Base-by-base conservation (phyloP, 2,329 filamentous ascomycete species). In the Diaporthe longicolla region DNA sequence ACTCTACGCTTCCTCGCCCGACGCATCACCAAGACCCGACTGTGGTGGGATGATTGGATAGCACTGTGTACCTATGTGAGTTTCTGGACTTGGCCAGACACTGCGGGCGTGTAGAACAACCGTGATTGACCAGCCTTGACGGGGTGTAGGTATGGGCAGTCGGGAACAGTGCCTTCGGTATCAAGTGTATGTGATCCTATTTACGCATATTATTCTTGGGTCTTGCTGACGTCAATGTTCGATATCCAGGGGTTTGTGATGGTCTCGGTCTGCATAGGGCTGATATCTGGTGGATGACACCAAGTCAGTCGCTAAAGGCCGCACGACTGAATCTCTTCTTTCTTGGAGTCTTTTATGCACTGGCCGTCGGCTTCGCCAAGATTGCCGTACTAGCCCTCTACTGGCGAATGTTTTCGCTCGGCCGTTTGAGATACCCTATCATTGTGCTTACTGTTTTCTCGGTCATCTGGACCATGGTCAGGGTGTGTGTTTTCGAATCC, bases 281-380 rank as follows among this genome's bases (percentile, higher is more conserved):
- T 15, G 63, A 66, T n/a, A 66, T 66, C 21, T 66, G 21, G 43
- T 66, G 63, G 63, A 66, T 66, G 63, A 52, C 63, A n/a, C 63
- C 63, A 37, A 52, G 63, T 7, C 63, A 66, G 32, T 52, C 63
- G 21, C 45, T 66, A 21, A 52, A 52, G 19, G 63, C 45, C 4
- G 63, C 63, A 26, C 29, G 45, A 37, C 35, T 66, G 63, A 52
- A 66, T 10, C 45, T 66, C 63, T 66, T 52, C 29, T 66, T 66
- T 26, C 63, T 66, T 7, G 63, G n/a, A 26, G 7, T 66, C 32
- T 66, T 66, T 48, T 66, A 66, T n/a, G 45, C 45, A 6, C 45
- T 66, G 6, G 45, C 63, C 15, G 63, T 66, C 45, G 63, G 63
- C 11, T 66, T 37, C 11, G 63, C 63, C 3, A 66, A 66, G 63